phyloP scores from a whole-genome alignment of 1,139 yeast genomes.

The Petasospora rhodanensis region DNA sequence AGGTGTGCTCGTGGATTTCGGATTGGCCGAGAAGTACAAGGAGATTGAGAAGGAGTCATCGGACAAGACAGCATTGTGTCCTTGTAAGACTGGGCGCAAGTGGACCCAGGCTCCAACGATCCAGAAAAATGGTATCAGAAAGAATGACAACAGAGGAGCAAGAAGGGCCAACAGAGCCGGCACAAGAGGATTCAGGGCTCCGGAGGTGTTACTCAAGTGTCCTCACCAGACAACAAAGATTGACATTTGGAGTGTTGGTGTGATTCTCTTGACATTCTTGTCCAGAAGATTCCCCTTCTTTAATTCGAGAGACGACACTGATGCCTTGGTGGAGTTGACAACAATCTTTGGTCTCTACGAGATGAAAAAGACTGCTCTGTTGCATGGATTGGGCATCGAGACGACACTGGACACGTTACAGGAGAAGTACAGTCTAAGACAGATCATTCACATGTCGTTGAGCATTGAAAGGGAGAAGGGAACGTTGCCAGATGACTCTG shows the following conservation, averaged over 20 bases:
- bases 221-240: constrained; percentile 64
- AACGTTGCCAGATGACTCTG: constrained; percentile 35
- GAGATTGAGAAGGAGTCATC: constrained; percentile 19
- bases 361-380: constrained; percentile 69
- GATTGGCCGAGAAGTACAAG: constrained; percentile 25
- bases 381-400: constrained; percentile 89
- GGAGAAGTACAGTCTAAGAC: constrained; percentile 18
- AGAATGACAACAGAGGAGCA: constrained; percentile 79
- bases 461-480: constrained; percentile 29
- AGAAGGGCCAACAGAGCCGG: constrained; percentile 97
- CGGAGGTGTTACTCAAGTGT: constrained; percentile 54
- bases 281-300: constrained; percentile 79
- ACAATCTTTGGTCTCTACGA: constrained; percentile 76
- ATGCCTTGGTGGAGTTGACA: constrained; percentile 82
- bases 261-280: constrained; percentile 64
- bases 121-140: constrained; percentile 60
- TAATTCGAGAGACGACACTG: constrained; percentile 90
- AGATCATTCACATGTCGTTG: constrained; percentile 21
- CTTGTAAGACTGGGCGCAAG: constrained; percentile 21
- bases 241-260: constrained; percentile 81
- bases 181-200: constrained; percentile 82
- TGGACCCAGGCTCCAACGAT: constrained; percentile 11
- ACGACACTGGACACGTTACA: constrained; percentile 36
- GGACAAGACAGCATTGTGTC: constrained; percentile 24
- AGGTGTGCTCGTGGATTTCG: constrained; percentile 27